A percentile compares a stretch with the other conserved stretches of the same genome.
These are phyloP conservation scores for Allium fistulosum DNA, from an alignment of 106 monocot species.

Conservation along the genomic window DNA sequence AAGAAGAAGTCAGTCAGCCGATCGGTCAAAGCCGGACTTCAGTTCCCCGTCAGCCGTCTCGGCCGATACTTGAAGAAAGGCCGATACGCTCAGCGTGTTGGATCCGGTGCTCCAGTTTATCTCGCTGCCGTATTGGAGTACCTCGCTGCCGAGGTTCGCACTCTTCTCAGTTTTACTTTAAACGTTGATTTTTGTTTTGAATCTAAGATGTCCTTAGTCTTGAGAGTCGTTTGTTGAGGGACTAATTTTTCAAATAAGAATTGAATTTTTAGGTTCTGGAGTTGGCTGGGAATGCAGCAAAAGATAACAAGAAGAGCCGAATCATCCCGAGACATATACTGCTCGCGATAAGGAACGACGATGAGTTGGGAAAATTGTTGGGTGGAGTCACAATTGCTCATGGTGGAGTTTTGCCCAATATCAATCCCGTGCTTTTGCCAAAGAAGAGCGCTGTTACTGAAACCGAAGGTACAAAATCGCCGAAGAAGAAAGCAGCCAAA, in stretches of 20 bases:
- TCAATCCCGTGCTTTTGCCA: conserved; percentile 3
- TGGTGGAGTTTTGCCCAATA: background rate
- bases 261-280: background rate
- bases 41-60: background rate
- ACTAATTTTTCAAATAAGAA: background rate
- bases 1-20: conserved; percentile 26
- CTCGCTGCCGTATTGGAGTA: conserved; percentile 63
- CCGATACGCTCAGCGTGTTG: conserved; percentile 24
- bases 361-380: no score
- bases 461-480: background rate
- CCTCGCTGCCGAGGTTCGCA: conserved; percentile 35
- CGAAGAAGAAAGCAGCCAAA: background rate
- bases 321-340: no score
- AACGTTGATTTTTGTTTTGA: background rate
- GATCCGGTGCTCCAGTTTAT: conserved; percentile 53
- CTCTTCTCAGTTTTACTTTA: no score
- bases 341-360: no score
- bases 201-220: background rate
- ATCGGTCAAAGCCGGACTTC: conserved; percentile 51
- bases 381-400: no score
- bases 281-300: background rate
- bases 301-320: no score
- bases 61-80: no score
- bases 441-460: conserved; percentile 1
- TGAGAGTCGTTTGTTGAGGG: background rate